A percentile compares a stretch with the other conserved stretches of the same genome.
phyloP scores from a whole-genome alignment of 768 basidiomycete species.

The Lactarius sp. region DNA sequence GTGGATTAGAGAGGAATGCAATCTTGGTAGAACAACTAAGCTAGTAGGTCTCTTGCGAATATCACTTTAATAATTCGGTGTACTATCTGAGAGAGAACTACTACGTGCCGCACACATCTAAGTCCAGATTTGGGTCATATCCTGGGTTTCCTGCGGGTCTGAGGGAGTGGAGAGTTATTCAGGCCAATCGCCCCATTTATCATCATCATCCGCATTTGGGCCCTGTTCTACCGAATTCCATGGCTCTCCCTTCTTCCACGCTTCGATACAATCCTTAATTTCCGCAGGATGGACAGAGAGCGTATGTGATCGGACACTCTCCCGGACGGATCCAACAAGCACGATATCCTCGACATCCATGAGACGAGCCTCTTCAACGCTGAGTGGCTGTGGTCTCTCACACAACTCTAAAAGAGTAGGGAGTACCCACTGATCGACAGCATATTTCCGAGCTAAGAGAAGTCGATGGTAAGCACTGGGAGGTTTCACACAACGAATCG shows the following conservation, averaged over 20 bases:
- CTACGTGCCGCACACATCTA: too few species aligned
- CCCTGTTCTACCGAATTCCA: neutral
- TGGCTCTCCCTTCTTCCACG: constrained; percentile 1
- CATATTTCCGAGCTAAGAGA: constrained; percentile 6
- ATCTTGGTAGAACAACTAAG: too few species aligned
- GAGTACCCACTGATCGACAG: constrained; percentile 13
- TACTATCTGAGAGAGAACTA: too few species aligned
- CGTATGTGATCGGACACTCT: constrained; percentile 9
- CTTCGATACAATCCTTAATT: neutral
- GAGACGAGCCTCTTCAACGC: constrained; percentile 12
- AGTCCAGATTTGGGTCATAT: too few species aligned
- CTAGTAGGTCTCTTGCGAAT: too few species aligned
- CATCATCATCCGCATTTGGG: too few species aligned
- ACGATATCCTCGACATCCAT: constrained; percentile 16
- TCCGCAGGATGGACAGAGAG: neutral
- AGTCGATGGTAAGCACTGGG: constrained; percentile 1
- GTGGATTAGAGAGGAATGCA: too few species aligned
- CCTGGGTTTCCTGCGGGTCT: too few species aligned
- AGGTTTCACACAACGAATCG: neutral
- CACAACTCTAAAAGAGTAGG: constrained; percentile 12
- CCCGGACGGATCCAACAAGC: constrained; percentile 12
- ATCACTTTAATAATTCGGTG: too few species aligned
- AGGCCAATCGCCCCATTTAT: too few species aligned
- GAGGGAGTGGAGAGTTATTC: too few species aligned
- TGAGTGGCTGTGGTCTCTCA: constrained; percentile 15